Evolutionary conservation across 177 flowering plant genomes (phyloP).

Genomic region (Vitis hybrid): DNA sequence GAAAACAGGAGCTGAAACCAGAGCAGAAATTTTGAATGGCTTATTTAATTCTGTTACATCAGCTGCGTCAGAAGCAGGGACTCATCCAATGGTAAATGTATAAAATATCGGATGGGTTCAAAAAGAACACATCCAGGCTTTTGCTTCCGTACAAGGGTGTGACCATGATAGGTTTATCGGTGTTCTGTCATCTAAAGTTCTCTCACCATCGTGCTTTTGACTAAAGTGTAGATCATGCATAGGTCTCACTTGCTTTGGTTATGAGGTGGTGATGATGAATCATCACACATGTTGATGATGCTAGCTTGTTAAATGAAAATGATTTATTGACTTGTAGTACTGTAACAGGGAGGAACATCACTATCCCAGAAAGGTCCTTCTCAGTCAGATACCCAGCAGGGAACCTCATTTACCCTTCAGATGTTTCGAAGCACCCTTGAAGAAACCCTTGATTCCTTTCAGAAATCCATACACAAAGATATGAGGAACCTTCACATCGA

Average conservation of each 20-base stretch:
- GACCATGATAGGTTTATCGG: no score
- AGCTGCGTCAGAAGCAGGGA: slow-evolving; percentile 40
- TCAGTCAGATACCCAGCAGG: slow-evolving; percentile 64
- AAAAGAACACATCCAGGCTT: no score
- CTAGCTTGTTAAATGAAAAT: no score
- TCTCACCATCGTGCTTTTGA: no score
- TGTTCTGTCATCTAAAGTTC: no score
- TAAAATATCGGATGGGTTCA: neutral
- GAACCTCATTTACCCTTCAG: slow-evolving; percentile 78
- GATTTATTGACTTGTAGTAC: neutral
- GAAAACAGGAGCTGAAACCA: slow-evolving; percentile 85
- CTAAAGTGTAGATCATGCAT: no score
- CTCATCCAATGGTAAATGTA: slow-evolving; percentile 50
- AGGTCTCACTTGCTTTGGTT: no score
- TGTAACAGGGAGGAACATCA: slow-evolving; percentile 55
- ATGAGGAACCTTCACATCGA: slow-evolving; percentile 95
- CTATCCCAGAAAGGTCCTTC: slow-evolving; percentile 37
- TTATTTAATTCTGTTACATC: slow-evolving; percentile 51
- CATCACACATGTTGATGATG: no score
- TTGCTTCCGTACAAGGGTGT: no score
- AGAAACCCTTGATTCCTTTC: slow-evolving; percentile 78
- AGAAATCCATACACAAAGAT: slow-evolving; percentile 83
- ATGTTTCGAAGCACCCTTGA: slow-evolving; percentile 87
- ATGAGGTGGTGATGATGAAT: no score
- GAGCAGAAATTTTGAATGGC: slow-evolving; percentile 70